Evolutionary conservation across 129 eudicot species (phyloP), one percentile per base, ranked within the genome.

Genomic region (Calendula officinalis): DNA sequence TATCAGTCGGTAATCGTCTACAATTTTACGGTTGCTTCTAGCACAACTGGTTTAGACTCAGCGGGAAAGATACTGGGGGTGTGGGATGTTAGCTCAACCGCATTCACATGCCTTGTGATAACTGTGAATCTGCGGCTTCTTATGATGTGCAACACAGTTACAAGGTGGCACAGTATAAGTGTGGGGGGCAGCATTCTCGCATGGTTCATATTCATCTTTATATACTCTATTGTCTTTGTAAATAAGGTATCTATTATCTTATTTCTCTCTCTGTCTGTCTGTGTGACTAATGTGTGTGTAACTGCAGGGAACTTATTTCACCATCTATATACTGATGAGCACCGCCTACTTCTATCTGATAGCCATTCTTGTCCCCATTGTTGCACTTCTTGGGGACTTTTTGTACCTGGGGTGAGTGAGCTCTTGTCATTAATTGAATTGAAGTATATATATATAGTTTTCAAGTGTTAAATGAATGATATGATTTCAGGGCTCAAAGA

Each of bases 41-140:
- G 87, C 58, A 68, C 80, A 22, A 68, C 62, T 34, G 95, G 89
- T 78, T 60, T 85, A 62, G 82, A 81, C 69, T 83, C 95, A 30
- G 62, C 91, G 17, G 98, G 98, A 64, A 92, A 80, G 83, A 83
- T 85, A 76, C 76, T 92, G 77, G 98, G 98, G 56, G 75, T 81
- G 38, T 92, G 98, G 98, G 98, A 92, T 74, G 79, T 85, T 37
- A 92, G 98, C 80, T 81, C 98, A 17, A 68, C 91, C 80, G 96
- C 89, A 3, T 92, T 92, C 83, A 85, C 96, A 10, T 78, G 89
- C 75, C 81, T 92, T 42, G 89, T 92, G 35, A 75, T 85, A 63
- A 92, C 98, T 22, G 98, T 92, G 62, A 92, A 92, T 60, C 62
- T 92, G 82, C 96, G 98, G 22, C 95, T 92, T 66, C 87, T 92